A percentile compares a stretch with the other conserved stretches of the same genome.
Conservation (phyloP, 176 grass and related monocot genomes). For the Poa annua region DNA sequence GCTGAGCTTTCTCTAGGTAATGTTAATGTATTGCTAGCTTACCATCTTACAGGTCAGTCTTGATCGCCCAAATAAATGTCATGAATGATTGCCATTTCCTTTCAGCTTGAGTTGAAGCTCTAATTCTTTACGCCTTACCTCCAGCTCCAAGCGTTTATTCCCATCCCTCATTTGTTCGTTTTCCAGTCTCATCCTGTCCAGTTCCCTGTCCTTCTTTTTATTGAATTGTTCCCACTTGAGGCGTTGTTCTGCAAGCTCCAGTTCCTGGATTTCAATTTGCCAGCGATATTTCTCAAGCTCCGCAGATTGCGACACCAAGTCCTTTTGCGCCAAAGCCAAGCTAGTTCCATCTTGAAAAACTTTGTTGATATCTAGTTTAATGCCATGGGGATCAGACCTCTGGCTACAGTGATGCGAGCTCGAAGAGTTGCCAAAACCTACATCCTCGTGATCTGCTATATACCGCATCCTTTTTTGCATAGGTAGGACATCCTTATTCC, state of each 20-base stretch:
- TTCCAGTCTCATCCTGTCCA: conserved; percentile 61
- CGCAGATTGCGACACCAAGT: conserved; percentile 37
- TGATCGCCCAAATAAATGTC: conserved; percentile 32
- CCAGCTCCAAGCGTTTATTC: conserved; percentile 60
- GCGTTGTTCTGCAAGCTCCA: conserved; percentile 56
- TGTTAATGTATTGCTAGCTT: conserved; percentile 33
- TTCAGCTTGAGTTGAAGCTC: conserved; percentile 60
- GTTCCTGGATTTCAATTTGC: conserved; percentile 56
- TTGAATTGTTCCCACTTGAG: conserved; percentile 63
- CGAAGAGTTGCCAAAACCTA: conserved; percentile 49
- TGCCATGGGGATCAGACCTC: conserved; percentile 44
- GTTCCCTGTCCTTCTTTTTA: conserved; percentile 69
- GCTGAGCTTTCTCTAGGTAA: neutral
- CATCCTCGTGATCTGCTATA: conserved; percentile 48
- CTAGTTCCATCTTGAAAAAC: conserved; percentile 53
- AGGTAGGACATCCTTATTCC: conserved; percentile 32
- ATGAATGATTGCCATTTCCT: conserved; percentile 39
- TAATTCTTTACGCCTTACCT: conserved; percentile 58
- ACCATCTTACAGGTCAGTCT: conserved; percentile 50
- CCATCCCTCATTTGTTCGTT: conserved; percentile 65
- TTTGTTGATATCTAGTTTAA: conserved; percentile 61
- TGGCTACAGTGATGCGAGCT: conserved; percentile 45
- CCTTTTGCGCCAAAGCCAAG: conserved; percentile 43
- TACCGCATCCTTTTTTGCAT: conserved; percentile 54
- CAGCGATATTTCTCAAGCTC: conserved; percentile 51